phyloP scores from a whole-genome alignment of 2,329 filamentous ascomycete genomes.

The Plectosphaerella plurivora region DNA sequence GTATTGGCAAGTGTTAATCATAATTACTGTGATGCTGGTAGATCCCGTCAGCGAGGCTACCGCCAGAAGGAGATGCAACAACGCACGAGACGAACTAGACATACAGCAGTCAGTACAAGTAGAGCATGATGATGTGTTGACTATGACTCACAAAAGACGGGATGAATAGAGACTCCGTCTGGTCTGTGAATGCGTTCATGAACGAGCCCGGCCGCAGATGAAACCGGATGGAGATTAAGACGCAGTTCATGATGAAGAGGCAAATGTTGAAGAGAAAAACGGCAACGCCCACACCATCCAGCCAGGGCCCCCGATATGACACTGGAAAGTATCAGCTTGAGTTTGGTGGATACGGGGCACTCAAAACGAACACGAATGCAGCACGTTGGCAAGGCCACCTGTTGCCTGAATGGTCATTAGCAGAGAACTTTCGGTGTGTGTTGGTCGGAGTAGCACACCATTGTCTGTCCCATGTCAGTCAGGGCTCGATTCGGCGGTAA shows the following conservation, averaged over 20 bases:
- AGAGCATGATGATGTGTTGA: background rate
- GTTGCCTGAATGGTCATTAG: slow-evolving; percentile 36
- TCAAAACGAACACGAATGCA: slow-evolving; percentile 27
- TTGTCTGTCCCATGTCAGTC: background rate
- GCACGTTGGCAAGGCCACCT: slow-evolving; percentile 51
- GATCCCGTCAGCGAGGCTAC: slow-evolving; percentile 28
- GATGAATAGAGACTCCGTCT: slow-evolving; percentile 74
- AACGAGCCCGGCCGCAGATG: slow-evolving; percentile 66
- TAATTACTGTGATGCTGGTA: slow-evolving; percentile 65
- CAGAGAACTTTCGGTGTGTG: background rate
- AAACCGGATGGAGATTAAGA: slow-evolving; percentile 65
- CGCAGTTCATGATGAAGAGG: slow-evolving; percentile 59
- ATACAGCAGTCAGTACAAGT: background rate
- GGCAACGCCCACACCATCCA: slow-evolving; percentile 53
- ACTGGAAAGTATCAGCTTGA: slow-evolving; percentile 23
- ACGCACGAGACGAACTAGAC: slow-evolving; percentile 38
- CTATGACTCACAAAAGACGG: slow-evolving; percentile 54
- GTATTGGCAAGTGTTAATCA: slow-evolving; percentile 77
- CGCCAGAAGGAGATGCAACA: background rate
- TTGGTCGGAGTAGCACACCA: slow-evolving; percentile 2
- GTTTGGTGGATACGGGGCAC: slow-evolving; percentile 9
- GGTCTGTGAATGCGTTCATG: slow-evolving; percentile 66
- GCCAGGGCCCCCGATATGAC: slow-evolving; percentile 49
- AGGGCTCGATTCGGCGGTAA: no score
- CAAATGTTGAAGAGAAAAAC: slow-evolving; percentile 61